Percentiles rank a stretch among this genome's conserved stretches.
phyloP scores from a whole-genome alignment of 192 early-diverging fungal genomes.

The Coemansia sp. region DNA sequence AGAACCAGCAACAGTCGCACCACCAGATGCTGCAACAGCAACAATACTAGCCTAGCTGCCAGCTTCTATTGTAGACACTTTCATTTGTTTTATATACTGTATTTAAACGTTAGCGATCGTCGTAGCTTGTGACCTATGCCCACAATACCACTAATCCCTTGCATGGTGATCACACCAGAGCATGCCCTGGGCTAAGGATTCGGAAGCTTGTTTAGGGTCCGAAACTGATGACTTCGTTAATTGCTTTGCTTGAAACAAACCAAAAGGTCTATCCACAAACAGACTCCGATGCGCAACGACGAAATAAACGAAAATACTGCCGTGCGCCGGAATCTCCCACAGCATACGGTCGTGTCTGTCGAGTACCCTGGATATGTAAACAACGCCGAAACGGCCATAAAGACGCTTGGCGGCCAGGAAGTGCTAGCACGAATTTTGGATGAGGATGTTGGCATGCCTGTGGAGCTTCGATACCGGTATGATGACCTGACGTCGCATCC shows the following conservation, averaged over 20 bases:
- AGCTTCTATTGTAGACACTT: no score
- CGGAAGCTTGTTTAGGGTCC: no score
- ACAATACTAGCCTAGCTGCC: not conserved
- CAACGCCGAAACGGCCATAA: constrained; percentile 33
- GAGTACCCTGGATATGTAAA: constrained; percentile 54
- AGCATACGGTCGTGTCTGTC: constrained; percentile 30
- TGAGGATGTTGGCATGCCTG: constrained; percentile 22
- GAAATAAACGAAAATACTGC: constrained; percentile 10
- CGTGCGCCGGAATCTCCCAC: constrained; percentile 24
- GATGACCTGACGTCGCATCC: constrained; percentile 50
- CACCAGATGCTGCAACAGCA: not conserved
- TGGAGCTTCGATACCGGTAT: constrained; percentile 53
- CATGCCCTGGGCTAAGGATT: no score
- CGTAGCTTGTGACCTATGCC: no score
- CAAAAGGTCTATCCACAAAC: no score
- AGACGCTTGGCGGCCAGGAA: constrained; percentile 44
- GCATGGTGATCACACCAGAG: no score
- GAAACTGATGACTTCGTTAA: not conserved
- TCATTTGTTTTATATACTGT: no score
- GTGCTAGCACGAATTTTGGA: constrained; percentile 27
- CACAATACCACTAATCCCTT: no score
- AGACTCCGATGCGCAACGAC: not conserved
- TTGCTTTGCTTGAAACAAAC: no score
- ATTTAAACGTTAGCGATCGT: no score
- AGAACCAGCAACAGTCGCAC: not conserved